Evolutionary conservation across 1,139 yeast species (phyloP).

Genomic region (Wickerhamiella infanticola): DNA sequence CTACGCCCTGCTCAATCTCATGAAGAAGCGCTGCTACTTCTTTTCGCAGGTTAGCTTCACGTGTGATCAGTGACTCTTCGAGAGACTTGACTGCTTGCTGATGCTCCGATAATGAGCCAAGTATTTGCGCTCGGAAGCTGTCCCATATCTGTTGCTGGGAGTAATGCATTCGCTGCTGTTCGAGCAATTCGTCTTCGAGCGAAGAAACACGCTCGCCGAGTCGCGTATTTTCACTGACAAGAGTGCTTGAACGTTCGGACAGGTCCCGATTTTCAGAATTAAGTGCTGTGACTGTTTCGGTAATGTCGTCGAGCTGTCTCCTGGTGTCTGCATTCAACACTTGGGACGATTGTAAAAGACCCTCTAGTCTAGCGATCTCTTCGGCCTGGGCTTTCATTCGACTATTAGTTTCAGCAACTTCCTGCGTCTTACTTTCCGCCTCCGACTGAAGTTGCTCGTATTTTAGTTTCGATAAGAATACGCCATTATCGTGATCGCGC

Average conservation of each 20-base stretch:
- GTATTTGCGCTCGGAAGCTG: neutral
- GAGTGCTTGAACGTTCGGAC: neutral
- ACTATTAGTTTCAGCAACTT: neutral
- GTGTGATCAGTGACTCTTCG: neutral
- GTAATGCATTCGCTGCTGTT: neutral
- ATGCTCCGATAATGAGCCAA: neutral
- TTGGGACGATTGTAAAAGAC: neutral
- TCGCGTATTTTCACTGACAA: neutral
- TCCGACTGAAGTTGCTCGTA: constrained; percentile 4
- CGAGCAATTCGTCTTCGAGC: neutral
- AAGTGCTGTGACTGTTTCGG: neutral
- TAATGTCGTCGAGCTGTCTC: neutral
- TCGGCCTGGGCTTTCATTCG: neutral
- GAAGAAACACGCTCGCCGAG: neutral
- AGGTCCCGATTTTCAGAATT: neutral
- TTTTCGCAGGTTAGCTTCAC: neutral
- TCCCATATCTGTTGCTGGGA: neutral
- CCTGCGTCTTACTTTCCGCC: constrained; percentile 1
- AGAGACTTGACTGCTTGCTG: neutral
- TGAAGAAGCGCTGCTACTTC: neutral
- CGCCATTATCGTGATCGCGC: constrained; percentile 8
- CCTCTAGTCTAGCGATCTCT: neutral
- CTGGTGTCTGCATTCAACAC: neutral
- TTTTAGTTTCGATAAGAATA: constrained; percentile 2
- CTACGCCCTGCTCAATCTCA: neutral